Conservation (phyloP, 1,284 basidiomycete species). For the Irpex rosettiformis region DNA sequence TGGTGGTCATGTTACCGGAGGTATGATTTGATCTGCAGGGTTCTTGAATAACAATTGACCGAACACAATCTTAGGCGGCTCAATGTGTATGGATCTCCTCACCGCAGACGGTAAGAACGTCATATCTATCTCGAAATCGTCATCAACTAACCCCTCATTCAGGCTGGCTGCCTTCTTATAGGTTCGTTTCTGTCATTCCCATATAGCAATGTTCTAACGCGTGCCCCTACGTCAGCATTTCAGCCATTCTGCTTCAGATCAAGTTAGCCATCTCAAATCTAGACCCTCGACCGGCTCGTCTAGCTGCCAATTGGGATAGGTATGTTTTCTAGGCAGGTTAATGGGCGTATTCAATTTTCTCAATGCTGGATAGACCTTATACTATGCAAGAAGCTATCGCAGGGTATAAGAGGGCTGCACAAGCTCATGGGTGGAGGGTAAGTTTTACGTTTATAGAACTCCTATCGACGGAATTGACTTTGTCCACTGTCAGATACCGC, state of each 20-base stretch:
- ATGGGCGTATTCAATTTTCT: background rate
- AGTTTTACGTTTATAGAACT: conserved; percentile 13
- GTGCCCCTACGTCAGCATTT: conserved; percentile 36
- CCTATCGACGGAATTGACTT: background rate
- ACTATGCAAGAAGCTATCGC: conserved; percentile 46
- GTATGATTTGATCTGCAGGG: conserved; percentile 28
- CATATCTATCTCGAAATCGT: background rate
- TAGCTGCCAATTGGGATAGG: conserved; percentile 40
- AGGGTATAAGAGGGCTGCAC: conserved; percentile 56
- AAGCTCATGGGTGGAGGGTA: conserved; percentile 56
- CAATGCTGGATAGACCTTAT: conserved; percentile 37
- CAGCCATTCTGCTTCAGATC: conserved; percentile 60
- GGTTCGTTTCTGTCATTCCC: conserved; percentile 27
- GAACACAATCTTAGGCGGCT: conserved; percentile 33
- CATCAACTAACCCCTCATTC: background rate
- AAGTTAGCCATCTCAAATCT: conserved; percentile 58
- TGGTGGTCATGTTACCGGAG: conserved; percentile 61
- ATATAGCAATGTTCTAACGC: background rate
- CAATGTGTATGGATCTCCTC: conserved; percentile 66
- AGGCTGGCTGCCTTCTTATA: conserved; percentile 67
- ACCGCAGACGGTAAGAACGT: conserved; percentile 50
- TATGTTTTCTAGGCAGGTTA: conserved; percentile 16
- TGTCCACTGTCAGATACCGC: background rate
- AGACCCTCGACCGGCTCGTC: conserved; percentile 53
- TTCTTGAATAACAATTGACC: conserved; percentile 3